These are phyloP conservation scores for Stenocarpella maydis DNA, from an alignment of 2,329 filamentous ascomycete genomes.

Conservation along the genomic window DNA sequence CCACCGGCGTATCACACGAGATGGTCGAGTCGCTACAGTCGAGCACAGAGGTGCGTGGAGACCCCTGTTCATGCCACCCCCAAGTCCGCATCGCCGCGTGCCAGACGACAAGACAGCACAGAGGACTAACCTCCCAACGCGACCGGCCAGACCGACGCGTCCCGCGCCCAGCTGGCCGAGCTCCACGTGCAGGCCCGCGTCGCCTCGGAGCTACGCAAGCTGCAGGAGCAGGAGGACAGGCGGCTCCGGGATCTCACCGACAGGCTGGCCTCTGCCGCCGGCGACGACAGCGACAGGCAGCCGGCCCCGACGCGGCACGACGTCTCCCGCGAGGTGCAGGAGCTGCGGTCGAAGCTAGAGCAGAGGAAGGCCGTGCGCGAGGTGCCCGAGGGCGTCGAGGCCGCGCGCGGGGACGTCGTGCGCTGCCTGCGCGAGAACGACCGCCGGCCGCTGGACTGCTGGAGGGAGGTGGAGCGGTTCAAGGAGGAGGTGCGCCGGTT, in stretches of 20 bases:
- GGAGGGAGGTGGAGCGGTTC: constrained; percentile 90
- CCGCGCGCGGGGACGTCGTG: constrained; percentile 78
- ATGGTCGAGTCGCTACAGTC: constrained; percentile 84
- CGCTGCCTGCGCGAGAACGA: constrained; percentile 86
- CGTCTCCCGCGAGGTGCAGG: constrained; percentile 67
- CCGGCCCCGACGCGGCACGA: constrained; percentile 51
- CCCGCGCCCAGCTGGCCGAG: constrained; percentile 83
- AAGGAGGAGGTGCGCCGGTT: constrained; percentile 87
- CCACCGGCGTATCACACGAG: constrained; percentile 75
- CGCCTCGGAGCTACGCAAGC: constrained; percentile 81
- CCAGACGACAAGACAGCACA: background rate
- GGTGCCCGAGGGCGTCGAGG: constrained; percentile 75
- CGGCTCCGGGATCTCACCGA: constrained; percentile 75
- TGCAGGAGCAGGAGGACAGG: constrained; percentile 74
- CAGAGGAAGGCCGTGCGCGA: constrained; percentile 71
- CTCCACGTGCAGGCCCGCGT: constrained; percentile 90
- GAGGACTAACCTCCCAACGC: background rate
- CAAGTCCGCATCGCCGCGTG: constrained; percentile 1
- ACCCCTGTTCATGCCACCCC: background rate
- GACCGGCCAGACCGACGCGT: constrained; percentile 78
- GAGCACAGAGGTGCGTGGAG: constrained; percentile 77
- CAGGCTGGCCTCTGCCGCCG: constrained; percentile 57
- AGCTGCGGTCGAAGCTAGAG: constrained; percentile 66
- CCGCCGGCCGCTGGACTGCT: constrained; percentile 90
- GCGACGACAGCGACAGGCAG: constrained; percentile 42